Base-by-base conservation (phyloP, 495 filamentous ascomycete genomes). In the Thermochaetoides thermophila region DNA sequence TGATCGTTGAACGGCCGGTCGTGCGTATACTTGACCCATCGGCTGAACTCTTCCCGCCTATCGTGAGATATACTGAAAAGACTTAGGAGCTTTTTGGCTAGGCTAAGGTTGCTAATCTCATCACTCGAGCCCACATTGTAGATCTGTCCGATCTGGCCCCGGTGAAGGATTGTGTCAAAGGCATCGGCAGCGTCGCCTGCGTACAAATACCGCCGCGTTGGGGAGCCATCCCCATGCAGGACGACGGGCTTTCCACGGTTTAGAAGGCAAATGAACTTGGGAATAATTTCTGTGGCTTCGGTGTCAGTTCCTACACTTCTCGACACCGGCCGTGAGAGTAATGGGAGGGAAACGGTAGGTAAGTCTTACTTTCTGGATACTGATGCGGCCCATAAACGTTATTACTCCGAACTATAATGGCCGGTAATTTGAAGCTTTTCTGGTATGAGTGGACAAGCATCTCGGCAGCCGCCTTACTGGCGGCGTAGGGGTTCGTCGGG, bases 371-470 rank as follows among this genome's bases (percentile, higher is more conserved):
- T 53, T 85, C 79, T 1, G 78, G 79, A 43, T 71, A 84, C 48
- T 84, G 80, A 49, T 79, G 74, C 10, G 80, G 80, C 0, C 80
- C 80, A 41, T 81, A 84, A 16, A 85, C 74, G 42, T 85, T 85
- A 60, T 84, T 85, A 43, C 73, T 71, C 14, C 79, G 64, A 25
- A 79, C 71, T 38, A 83, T 74, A 40, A 83, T 75, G 15, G 69
- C 66, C 2, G 78, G 76, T 8, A 83, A 59, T 34, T 73, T 72
- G 56, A 79, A 82, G 49, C 66, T 74, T 55, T 77, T 80, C 44
- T 66, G 64, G 50, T 81, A 85, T 7, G 76, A 74, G 42, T 73
- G 66, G n/a, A 83, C 75, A 35, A 78, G 59, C 79, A 84, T 85
- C 55, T 84, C 79, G 12, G 78, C 78, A 1, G 79, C 78, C 0